Evolutionary conservation across 495 filamentous ascomycete species (phyloP).

Genomic region (Penicillium atrosanguineum): DNA sequence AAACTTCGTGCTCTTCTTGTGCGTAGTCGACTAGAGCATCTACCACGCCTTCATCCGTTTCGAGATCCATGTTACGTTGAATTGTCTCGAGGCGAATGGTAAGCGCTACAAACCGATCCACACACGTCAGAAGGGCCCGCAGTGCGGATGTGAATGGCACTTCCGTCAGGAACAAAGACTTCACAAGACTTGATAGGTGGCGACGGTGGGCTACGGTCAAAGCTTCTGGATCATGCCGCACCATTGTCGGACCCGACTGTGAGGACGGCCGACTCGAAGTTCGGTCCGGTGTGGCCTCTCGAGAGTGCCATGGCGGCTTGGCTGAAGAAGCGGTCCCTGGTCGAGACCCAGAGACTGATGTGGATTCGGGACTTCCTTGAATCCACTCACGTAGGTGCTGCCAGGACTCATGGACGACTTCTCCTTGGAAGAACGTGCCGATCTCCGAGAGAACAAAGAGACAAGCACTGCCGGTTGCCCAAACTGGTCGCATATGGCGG

Average conservation of each 20-base stretch:
- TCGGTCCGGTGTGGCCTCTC: constrained; percentile 1
- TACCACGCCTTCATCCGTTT: constrained; percentile 73
- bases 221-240: constrained; percentile 75
- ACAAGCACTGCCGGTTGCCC: constrained; percentile 81
- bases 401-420: constrained; percentile 80
- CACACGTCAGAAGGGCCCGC: constrained; percentile 64
- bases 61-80: constrained; percentile 71
- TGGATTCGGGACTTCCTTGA: constrained; percentile 25
- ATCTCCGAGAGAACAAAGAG: constrained; percentile 85
- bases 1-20: constrained; percentile 64
- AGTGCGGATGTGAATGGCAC: constrained; percentile 66
- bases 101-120: constrained; percentile 75
- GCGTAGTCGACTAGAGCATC: constrained; percentile 68
- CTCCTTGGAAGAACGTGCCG: constrained; percentile 83
- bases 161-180: constrained; percentile 70
- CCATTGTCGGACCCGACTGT: constrained; percentile 21
- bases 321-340: constrained; percentile 38
- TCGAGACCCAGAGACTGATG: constrained; percentile 30
- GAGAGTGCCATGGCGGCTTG: constrained; percentile 14
- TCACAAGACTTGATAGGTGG: constrained; percentile 65
- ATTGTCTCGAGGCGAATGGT: constrained; percentile 67
- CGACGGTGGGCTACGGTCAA: constrained; percentile 73
- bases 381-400: constrained; percentile 60
- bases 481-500: constrained; percentile 69
- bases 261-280: constrained; percentile 8